Conservation (phyloP, 1,284 basidiomycete species). For the Taiwanofungus camphoratus region DNA sequence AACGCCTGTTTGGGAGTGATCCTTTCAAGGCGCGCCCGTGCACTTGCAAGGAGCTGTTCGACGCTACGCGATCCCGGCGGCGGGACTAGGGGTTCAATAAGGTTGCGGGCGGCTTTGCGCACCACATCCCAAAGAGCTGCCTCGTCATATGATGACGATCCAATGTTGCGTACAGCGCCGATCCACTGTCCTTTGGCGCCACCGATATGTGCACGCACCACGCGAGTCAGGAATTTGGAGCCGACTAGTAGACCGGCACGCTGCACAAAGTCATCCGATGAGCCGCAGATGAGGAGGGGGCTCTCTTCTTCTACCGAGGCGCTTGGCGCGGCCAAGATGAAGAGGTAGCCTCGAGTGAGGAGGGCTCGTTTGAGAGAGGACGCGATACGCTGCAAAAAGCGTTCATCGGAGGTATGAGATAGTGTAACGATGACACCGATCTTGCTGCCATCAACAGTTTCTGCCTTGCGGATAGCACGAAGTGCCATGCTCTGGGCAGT, state of each 20-base stretch:
- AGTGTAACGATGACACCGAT: constrained; percentile 55
- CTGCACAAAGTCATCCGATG: constrained; percentile 47
- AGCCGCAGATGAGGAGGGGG: constrained; percentile 51
- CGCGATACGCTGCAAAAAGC: constrained; percentile 50
- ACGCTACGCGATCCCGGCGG: constrained; percentile 59
- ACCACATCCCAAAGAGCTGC: constrained; percentile 61
- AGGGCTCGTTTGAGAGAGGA: constrained; percentile 37
- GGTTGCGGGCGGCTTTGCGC: constrained; percentile 48
- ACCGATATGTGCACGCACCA: constrained; percentile 25
- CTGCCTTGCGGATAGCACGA: constrained; percentile 44
- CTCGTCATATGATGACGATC: constrained; percentile 49
- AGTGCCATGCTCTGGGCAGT: constrained; percentile 57
- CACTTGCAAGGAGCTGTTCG: constrained; percentile 46
- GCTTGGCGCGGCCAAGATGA: constrained; percentile 48
- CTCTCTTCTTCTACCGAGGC: constrained; percentile 13
- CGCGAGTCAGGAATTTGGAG: constrained; percentile 59
- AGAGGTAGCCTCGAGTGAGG: constrained; percentile 42
- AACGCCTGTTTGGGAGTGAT: constrained; percentile 55
- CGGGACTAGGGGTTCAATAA: constrained; percentile 53
- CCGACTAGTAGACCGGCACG: constrained; percentile 56
- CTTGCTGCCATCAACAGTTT: constrained; percentile 42
- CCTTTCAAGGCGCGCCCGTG: constrained; percentile 57
- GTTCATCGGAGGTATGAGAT: constrained; percentile 44
- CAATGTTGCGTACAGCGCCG: constrained; percentile 46
- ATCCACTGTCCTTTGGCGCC: constrained; percentile 34